These are phyloP conservation scores for Corchorus capsularis DNA, from an alignment of 345 rosid genomes.

Conservation along the genomic window DNA sequence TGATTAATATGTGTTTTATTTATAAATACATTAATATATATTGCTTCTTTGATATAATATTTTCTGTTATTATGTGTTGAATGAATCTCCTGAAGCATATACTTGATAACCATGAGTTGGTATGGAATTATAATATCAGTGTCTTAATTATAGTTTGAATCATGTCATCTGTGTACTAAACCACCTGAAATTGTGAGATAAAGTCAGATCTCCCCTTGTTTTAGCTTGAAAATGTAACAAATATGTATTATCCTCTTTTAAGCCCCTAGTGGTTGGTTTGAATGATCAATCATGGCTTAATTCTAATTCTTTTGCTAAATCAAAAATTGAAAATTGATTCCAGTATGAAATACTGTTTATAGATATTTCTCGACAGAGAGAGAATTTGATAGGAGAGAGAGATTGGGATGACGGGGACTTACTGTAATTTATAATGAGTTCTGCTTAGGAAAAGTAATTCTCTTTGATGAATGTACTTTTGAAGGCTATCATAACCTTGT, in stretches of 20 bases:
- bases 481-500: background rate
- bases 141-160: background rate
- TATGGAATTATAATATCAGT: background rate
- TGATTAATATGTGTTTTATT: constrained; percentile 4
- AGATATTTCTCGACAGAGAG: background rate
- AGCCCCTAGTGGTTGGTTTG: background rate
- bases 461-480: background rate
- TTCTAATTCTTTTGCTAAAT: constrained; percentile 2
- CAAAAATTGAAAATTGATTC: background rate
- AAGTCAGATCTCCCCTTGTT: constrained; percentile 1
- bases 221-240: constrained; percentile 8
- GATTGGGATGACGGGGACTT: background rate
- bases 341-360: background rate
- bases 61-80: constrained; percentile 5
- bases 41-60: constrained; percentile 19
- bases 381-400: background rate
- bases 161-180: background rate
- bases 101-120: background rate
- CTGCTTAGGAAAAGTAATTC: background rate
- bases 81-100: constrained; percentile 4
- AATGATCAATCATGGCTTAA: constrained; percentile 5
- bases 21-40: background rate
- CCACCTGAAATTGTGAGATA: constrained; percentile 18
- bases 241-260: constrained; percentile 10
- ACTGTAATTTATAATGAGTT: background rate